These are phyloP conservation scores for Maudiozyma barnettii DNA, from an alignment of 805 yeast genomes.

Conservation along the genomic window DNA sequence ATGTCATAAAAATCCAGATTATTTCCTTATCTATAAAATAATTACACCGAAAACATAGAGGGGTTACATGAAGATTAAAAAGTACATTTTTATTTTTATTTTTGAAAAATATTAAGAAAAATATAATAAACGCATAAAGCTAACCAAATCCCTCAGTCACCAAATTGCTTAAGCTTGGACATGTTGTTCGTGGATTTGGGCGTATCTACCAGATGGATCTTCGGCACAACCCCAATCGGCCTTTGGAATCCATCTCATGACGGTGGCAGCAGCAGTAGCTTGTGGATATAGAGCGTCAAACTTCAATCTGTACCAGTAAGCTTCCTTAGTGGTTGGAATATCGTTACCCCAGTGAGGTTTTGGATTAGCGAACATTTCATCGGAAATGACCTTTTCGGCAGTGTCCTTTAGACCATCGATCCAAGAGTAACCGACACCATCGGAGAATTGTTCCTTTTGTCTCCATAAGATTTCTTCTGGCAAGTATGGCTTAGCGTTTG, in stretches of 20 bases:
- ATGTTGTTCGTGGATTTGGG: constrained; percentile 75
- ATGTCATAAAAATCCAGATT: no score
- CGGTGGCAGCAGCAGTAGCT: constrained; percentile 89
- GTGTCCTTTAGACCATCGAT: constrained; percentile 94
- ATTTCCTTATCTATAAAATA: no score
- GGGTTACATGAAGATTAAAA: no score
- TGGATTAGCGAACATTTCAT: constrained; percentile 84
- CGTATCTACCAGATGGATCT: constrained; percentile 97
- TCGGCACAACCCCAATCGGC: constrained; percentile 99
- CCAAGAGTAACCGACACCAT: constrained; percentile 99
- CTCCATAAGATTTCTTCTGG: constrained; percentile 98
- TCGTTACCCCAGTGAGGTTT: constrained; percentile 95
- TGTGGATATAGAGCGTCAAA: constrained; percentile 89
- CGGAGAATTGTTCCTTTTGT: constrained; percentile 99
- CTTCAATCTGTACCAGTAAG: constrained; percentile 96
- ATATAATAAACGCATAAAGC: background rate
- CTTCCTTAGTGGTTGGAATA: constrained; percentile 95
- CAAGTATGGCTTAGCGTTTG: constrained; percentile 69
- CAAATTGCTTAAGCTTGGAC: constrained; percentile 24
- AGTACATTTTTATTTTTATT: no score
- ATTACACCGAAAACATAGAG: no score
- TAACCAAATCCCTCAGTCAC: background rate
- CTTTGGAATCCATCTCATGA: constrained; percentile 99
- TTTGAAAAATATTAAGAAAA: background rate
- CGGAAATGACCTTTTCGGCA: constrained; percentile 77